phyloP scores from a whole-genome alignment of 2,329 filamentous ascomycete species.

The Botrytis porri region DNA sequence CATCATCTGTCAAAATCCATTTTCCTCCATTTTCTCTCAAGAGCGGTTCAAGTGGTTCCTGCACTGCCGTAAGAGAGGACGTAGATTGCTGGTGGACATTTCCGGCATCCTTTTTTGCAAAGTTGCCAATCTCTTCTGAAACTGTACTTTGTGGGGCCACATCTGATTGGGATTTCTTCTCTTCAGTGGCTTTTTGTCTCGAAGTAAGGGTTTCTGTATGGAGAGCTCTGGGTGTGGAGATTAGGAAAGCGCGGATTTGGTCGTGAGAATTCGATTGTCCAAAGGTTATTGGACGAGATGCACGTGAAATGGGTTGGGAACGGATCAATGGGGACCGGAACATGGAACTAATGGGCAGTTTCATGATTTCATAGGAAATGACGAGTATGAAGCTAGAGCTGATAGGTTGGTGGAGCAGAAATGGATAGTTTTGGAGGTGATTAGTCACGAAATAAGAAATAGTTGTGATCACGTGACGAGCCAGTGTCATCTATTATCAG shows the following conservation, averaged over 20 bases:
- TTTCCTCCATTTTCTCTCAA: conserved; percentile 33
- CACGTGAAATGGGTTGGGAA: background rate
- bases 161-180: background rate
- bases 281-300: background rate
- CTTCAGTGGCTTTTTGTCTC: background rate
- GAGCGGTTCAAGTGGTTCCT: background rate
- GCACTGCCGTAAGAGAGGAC: background rate
- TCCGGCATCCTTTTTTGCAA: background rate
- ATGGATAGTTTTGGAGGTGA: background rate
- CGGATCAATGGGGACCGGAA: rapidly evolving
- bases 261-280: background rate
- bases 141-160: background rate
- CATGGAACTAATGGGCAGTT: background rate
- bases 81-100: background rate
- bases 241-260: background rate
- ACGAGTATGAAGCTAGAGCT: background rate
- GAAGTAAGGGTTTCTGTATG: background rate
- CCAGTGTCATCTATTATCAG: background rate
- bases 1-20: conserved; percentile 52
- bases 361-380: background rate
- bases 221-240: background rate
- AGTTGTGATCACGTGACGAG: background rate
- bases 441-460: background rate
- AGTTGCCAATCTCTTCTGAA: background rate
- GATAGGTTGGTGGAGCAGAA: background rate